A percentile compares a stretch with the other conserved stretches of the same genome.
These are phyloP conservation scores for Dovyalis caffra DNA, from an alignment of 345 rosid species.

Conservation along the genomic window DNA sequence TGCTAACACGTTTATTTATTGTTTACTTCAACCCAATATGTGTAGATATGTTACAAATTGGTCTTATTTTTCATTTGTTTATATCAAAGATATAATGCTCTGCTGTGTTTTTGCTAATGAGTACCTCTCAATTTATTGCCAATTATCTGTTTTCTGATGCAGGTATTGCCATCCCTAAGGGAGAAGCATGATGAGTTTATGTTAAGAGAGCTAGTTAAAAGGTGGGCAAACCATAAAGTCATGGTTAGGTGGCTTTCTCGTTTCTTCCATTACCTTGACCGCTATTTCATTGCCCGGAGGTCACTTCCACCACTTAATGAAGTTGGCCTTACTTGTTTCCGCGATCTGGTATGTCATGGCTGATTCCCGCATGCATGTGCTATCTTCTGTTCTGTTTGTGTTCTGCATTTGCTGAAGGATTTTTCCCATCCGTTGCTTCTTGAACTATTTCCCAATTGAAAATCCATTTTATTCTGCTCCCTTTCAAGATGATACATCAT, in stretches of 20 bases:
- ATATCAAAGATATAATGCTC: neutral
- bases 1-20: neutral
- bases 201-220: slow-evolving; percentile 50
- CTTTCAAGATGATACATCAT: neutral
- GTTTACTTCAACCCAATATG: neutral
- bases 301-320: slow-evolving; percentile 41
- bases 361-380: neutral
- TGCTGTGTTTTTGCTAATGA: neutral
- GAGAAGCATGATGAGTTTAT: slow-evolving; percentile 47
- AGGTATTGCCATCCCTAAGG: slow-evolving; percentile 48
- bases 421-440: neutral
- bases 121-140: neutral
- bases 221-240: slow-evolving; percentile 52
- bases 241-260: slow-evolving; percentile 58
- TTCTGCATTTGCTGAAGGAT: neutral
- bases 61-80: neutral
- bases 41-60: neutral
- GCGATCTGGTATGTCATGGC: slow-evolving; percentile 25
- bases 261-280: slow-evolving; percentile 52
- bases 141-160: slow-evolving; percentile 1
- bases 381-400: neutral
- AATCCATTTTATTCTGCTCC: neutral
- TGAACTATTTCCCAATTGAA: neutral
- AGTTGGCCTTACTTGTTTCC: slow-evolving; percentile 43
- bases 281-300: slow-evolving; percentile 40